Conservation (phyloP, 805 yeast genomes). For the Candida gorgasii region DNA sequence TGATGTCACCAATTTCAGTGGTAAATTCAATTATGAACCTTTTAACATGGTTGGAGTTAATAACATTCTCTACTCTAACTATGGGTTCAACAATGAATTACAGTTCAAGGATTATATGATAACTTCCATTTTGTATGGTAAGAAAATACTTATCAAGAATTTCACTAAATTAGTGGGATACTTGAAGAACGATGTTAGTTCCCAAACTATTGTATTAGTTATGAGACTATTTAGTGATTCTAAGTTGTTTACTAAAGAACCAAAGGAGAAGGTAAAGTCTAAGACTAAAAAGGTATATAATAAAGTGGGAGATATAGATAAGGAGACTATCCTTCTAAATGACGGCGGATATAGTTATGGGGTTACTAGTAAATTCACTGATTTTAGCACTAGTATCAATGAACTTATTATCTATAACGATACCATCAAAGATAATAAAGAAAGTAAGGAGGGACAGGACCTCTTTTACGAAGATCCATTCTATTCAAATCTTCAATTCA, state of each 20-base stretch:
- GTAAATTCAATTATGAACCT: slow-evolving; percentile 28
- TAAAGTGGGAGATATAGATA: slow-evolving; percentile 25
- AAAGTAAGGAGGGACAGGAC: background rate
- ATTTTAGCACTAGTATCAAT: slow-evolving; percentile 28
- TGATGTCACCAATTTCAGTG: slow-evolving; percentile 32
- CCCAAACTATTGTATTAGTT: slow-evolving; percentile 42
- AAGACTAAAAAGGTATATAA: slow-evolving; percentile 23
- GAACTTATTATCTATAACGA: slow-evolving; percentile 9
- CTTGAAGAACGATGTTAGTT: slow-evolving; percentile 40
- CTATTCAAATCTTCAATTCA: slow-evolving; percentile 28
- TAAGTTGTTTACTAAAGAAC: slow-evolving; percentile 28
- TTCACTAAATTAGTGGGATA: slow-evolving; percentile 32
- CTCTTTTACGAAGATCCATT: slow-evolving; percentile 18
- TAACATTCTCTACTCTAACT: slow-evolving; percentile 31
- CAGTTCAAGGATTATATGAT: slow-evolving; percentile 27
- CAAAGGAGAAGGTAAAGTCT: slow-evolving; percentile 15
- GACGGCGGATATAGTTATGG: slow-evolving; percentile 56
- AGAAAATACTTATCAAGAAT: slow-evolving; percentile 38
- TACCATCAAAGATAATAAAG: no score
- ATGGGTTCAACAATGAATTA: slow-evolving; percentile 20
- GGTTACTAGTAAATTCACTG: slow-evolving; percentile 49
- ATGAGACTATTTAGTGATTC: slow-evolving; percentile 39
- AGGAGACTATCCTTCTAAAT: slow-evolving; percentile 33
- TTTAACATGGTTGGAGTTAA: slow-evolving; percentile 30
- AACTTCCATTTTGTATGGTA: slow-evolving; percentile 36